These are phyloP conservation scores for Lachnellula arida DNA, from an alignment of 2,329 filamentous ascomycete species.

Conservation along the genomic window DNA sequence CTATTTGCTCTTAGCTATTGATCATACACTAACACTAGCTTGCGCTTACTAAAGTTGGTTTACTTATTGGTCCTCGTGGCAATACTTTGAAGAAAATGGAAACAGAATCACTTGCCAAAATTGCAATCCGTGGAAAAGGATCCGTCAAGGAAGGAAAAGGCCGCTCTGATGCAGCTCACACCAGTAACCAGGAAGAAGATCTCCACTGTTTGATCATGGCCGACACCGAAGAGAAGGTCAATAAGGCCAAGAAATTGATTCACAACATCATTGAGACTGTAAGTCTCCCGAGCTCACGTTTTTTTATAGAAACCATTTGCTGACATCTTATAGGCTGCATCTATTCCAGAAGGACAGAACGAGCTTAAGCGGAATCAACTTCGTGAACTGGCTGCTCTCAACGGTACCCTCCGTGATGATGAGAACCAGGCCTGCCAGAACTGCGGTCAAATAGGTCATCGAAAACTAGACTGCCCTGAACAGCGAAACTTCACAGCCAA, in stretches of 20 bases:
- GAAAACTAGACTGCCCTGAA: conserved; percentile 98
- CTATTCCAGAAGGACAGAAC: conserved; percentile 97
- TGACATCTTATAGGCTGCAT: conserved; percentile 68
- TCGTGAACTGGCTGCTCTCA: conserved; percentile 92
- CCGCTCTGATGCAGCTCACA: conserved; percentile 95
- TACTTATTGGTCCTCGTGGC: conserved; percentile 99
- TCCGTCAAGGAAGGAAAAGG: conserved; percentile 99
- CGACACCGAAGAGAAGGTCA: conserved; percentile 98
- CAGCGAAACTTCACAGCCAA: conserved; percentile 98
- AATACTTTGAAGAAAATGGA: conserved; percentile 99
- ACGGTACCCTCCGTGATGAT: conserved; percentile 97
- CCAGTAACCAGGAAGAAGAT: conserved; percentile 99
- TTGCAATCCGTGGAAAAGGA: conserved; percentile 98
- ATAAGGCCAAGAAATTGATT: conserved; percentile 97
- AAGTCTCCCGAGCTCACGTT: conserved; percentile 37
- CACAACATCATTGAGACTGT: conserved; percentile 99
- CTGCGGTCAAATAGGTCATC: conserved; percentile 96
- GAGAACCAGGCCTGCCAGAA: conserved; percentile 99
- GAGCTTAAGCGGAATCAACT: conserved; percentile 98
- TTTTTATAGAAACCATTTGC: conserved; percentile 23
- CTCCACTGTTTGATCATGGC: conserved; percentile 99
- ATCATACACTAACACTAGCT: conserved; percentile 83
- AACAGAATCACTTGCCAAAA: conserved; percentile 92
- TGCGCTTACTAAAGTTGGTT: conserved; percentile 87
- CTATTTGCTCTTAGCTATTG: conserved; percentile 34